Conservation (phyloP, 2,329 filamentous ascomycete species). For the Bipolaris bicolor region DNA sequence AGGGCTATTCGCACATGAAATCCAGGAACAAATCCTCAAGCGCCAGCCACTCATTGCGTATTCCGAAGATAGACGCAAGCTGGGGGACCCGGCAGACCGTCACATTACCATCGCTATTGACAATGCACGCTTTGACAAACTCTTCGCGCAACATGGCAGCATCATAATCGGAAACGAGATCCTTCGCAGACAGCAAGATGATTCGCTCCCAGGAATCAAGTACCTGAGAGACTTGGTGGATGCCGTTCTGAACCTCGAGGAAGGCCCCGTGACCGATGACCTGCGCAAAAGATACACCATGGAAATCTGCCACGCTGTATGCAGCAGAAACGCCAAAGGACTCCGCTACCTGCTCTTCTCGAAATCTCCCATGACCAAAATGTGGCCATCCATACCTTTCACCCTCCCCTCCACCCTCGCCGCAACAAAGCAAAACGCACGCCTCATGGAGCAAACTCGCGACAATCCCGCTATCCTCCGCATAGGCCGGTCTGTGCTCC, state of each 20-base stretch:
- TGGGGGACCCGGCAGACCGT: neutral
- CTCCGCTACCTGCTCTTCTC: neutral
- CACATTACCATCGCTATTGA: neutral
- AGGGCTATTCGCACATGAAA: conserved; percentile 7
- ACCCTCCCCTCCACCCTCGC: neutral
- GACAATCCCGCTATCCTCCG: neutral
- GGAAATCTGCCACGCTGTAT: conserved; percentile 4
- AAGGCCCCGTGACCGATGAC: neutral
- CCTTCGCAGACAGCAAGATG: neutral
- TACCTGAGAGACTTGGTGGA: neutral
- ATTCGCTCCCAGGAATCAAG: neutral
- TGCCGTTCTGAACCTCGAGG: neutral
- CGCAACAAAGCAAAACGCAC: neutral
- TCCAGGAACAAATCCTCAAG: conserved; percentile 7
- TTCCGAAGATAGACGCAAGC: neutral
- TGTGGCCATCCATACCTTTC: neutral
- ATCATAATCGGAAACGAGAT: conserved; percentile 3
- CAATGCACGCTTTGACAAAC: conserved; percentile 5
- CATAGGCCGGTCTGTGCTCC: neutral
- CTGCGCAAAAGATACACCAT: conserved; percentile 4
- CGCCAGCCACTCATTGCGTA: conserved; percentile 1
- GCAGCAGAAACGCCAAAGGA: conserved; percentile 1
- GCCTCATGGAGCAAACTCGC: neutral
- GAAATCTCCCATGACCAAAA: neutral
- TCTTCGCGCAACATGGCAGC: conserved; percentile 6